A percentile compares a stretch with the other conserved stretches of the same genome.
These are phyloP conservation scores for Waltergamsia citrina DNA, from an alignment of 2,329 filamentous ascomycete species.

Conservation along the genomic window DNA sequence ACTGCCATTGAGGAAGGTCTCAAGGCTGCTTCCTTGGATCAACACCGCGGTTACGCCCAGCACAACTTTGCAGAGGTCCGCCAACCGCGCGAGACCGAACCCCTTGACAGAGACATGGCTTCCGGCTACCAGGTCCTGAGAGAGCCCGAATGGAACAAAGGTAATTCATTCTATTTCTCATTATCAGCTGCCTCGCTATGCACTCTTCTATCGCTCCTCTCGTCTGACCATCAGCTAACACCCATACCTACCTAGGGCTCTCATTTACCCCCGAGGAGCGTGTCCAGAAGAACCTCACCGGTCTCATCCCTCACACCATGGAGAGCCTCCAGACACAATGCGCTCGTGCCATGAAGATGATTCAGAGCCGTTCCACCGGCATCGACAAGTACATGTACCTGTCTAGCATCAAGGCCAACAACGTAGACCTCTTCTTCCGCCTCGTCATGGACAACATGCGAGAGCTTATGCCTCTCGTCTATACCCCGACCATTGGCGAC, in stretches of 20 bases:
- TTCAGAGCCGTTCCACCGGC: slow-evolving; percentile 56
- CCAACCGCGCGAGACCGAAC: slow-evolving; percentile 43
- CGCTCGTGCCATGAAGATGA: slow-evolving; percentile 62
- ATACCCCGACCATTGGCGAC: slow-evolving; percentile 87
- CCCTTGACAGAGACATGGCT: slow-evolving; percentile 40
- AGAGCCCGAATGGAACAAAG: slow-evolving; percentile 58
- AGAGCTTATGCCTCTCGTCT: slow-evolving; percentile 76
- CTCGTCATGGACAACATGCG: slow-evolving; percentile 68
- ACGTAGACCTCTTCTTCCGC: slow-evolving; percentile 75
- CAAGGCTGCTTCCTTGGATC: slow-evolving; percentile 50
- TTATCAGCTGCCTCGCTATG: slow-evolving; percentile 2
- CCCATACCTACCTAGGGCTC: slow-evolving; percentile 33
- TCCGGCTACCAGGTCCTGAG: slow-evolving; percentile 51
- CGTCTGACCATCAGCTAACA: slow-evolving; percentile 9
- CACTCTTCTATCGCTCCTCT: slow-evolving; percentile 1
- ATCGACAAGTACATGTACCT: slow-evolving; percentile 83
- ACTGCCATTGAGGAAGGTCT: slow-evolving; percentile 48
- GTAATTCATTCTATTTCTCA: slow-evolving; percentile 33
- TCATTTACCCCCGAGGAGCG: slow-evolving; percentile 57
- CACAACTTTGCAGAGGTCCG: slow-evolving; percentile 45
- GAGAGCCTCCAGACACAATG: slow-evolving; percentile 51
- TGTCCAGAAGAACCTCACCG: slow-evolving; percentile 54
- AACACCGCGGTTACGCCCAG: slow-evolving; percentile 50
- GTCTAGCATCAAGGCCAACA: slow-evolving; percentile 64
- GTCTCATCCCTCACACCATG: slow-evolving; percentile 55